A percentile compares a stretch with the other conserved stretches of the same genome.
These are phyloP conservation scores for Polygonum aviculare DNA, from an alignment of 148 eudicot genomes.

Conservation along the genomic window DNA sequence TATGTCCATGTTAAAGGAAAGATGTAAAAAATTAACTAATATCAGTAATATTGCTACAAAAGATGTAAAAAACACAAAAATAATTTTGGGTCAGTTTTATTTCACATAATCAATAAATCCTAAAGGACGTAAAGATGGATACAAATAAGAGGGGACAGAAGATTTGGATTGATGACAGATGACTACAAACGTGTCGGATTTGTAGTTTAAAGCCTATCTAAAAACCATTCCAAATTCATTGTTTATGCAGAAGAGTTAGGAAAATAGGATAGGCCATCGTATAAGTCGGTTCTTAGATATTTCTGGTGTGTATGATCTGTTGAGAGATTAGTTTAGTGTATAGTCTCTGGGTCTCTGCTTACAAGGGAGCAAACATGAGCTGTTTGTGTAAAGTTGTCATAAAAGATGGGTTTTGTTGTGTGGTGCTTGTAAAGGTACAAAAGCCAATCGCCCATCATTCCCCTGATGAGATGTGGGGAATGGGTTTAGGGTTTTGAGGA, in stretches of 20 bases:
- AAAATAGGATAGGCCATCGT: neutral
- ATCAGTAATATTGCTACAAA: too few species aligned
- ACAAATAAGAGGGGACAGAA: too few species aligned
- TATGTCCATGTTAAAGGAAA: neutral
- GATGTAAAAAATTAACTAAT: too few species aligned
- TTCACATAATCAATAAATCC: too few species aligned
- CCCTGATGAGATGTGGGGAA: neutral
- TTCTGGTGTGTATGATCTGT: neutral
- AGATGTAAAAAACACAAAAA: too few species aligned
- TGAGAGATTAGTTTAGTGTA: neutral
- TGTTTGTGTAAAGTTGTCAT: neutral
- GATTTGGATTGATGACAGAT: too few species aligned
- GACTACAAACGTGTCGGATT: neutral
- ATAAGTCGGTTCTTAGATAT: neutral
- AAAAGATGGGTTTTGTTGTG: neutral
- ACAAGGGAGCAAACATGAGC: neutral
- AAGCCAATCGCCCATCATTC: neutral
- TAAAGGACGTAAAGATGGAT: too few species aligned
- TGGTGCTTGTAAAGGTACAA: neutral
- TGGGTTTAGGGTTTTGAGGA: neutral
- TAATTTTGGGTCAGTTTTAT: too few species aligned
- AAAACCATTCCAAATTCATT: neutral
- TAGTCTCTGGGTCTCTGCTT: neutral
- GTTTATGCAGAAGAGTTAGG: neutral
- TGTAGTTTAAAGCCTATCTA: neutral